A percentile compares a stretch with the other conserved stretches of the same genome.
phyloP scores from a whole-genome alignment of 345 rosid genomes.

The Brassica rapa region DNA sequence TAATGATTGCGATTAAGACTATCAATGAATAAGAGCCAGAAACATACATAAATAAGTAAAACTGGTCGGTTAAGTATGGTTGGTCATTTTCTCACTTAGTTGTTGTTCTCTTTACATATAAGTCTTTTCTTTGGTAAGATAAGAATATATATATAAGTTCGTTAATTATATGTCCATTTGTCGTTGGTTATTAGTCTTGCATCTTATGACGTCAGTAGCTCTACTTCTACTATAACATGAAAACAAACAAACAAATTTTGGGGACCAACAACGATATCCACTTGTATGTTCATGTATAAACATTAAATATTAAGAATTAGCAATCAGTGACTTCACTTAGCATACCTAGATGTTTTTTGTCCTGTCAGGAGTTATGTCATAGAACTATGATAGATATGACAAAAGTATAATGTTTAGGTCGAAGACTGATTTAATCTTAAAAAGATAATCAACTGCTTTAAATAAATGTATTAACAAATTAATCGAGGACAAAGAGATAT shows the following conservation, averaged over 20 bases:
- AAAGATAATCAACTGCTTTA: conserved; percentile 24
- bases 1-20: not conserved
- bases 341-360: conserved; percentile 9
- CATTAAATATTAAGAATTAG: conserved; percentile 13
- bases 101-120: not conserved
- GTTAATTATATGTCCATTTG: conserved; percentile 18
- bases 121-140: too few relatives aligned
- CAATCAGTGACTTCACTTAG: conserved; percentile 12
- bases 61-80: conserved; percentile 19
- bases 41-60: not conserved
- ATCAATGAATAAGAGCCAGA: not conserved
- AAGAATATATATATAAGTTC: not conserved
- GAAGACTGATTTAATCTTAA: conserved; percentile 35
- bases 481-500: conserved; percentile 7
- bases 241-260: not conserved
- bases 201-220: conserved; percentile 2
- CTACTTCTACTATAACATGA: not conserved
- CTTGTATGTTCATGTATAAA: conserved; percentile 9
- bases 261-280: conserved; percentile 20
- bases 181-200: conserved; percentile 24
- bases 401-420: conserved; percentile 13
- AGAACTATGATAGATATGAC: conserved; percentile 24
- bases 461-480: conserved; percentile 14
- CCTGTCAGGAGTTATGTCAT: conserved; percentile 28
- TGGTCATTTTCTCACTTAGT: not conserved